Evolutionary conservation across 2,329 filamentous ascomycete species (phyloP).

Genomic region (Dothideomycetes sp.): DNA sequence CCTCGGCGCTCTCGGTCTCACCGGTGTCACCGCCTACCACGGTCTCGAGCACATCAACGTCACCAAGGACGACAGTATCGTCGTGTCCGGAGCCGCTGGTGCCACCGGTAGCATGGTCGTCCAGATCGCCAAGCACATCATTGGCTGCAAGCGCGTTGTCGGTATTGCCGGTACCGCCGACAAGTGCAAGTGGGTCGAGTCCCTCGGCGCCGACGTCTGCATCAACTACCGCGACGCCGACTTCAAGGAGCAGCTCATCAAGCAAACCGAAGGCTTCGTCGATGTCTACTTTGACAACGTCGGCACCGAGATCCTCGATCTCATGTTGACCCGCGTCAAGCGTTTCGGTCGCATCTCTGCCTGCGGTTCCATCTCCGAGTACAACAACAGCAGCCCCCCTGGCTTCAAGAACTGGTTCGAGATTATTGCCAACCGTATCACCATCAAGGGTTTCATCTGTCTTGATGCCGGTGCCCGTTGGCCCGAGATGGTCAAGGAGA

Average conservation of each 20-base stretch:
- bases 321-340: slow-evolving; percentile 56
- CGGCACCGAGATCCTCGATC: slow-evolving; percentile 61
- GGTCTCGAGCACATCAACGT: slow-evolving; percentile 34
- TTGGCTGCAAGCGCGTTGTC: slow-evolving; percentile 37
- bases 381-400: slow-evolving; percentile 44
- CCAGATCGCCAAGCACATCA: slow-evolving; percentile 44
- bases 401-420: slow-evolving; percentile 31
- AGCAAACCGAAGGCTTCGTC: slow-evolving; percentile 41
- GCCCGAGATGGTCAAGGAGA: slow-evolving; percentile 14
- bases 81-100: slow-evolving; percentile 41
- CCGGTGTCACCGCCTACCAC: slow-evolving; percentile 40
- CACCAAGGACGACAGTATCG: slow-evolving; percentile 35
- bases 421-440: slow-evolving; percentile 26
- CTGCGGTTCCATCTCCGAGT: slow-evolving; percentile 62
- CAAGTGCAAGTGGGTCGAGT: slow-evolving; percentile 45
- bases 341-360: slow-evolving; percentile 55
- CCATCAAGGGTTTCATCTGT: slow-evolving; percentile 28
- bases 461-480: slow-evolving; percentile 19
- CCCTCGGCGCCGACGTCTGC: slow-evolving; percentile 44
- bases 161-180: slow-evolving; percentile 45
- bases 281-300: slow-evolving; percentile 70
- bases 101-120: slow-evolving; percentile 42
- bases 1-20: slow-evolving; percentile 37
- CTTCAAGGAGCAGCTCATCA: slow-evolving; percentile 39
- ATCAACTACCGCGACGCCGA: slow-evolving; percentile 45